A percentile compares a stretch with the other conserved stretches of the same genome.
Conservation (phyloP, 352 stramenopile genomes). For the Globisporangium camurandrum region DNA sequence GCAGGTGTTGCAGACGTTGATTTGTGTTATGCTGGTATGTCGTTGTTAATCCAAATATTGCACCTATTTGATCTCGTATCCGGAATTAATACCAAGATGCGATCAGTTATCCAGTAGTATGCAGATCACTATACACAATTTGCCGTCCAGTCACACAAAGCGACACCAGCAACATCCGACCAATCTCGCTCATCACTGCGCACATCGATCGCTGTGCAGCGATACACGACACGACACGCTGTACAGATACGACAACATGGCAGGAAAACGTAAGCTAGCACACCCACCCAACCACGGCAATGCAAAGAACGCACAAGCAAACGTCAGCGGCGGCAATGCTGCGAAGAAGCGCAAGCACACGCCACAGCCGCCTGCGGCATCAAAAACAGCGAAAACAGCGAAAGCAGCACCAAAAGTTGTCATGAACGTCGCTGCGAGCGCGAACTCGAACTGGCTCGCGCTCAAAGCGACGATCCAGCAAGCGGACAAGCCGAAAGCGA, state of each 20-base stretch:
- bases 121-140: too few relatives aligned
- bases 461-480: constrained; percentile 68
- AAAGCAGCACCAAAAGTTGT: neutral
- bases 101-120: too few relatives aligned
- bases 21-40: neutral
- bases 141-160: too few relatives aligned
- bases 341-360: constrained; percentile 20
- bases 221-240: too few relatives aligned
- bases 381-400: constrained; percentile 16
- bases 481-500: constrained; percentile 19
- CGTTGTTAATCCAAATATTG: neutral
- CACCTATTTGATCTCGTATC: too few relatives aligned
- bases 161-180: too few relatives aligned
- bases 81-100: too few relatives aligned
- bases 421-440: constrained; percentile 11
- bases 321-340: constrained; percentile 12
- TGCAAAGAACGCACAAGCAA: constrained; percentile 8
- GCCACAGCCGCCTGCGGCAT: constrained; percentile 16
- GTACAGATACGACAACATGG: constrained; percentile 7
- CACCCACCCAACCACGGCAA: constrained; percentile 1
- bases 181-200: too few relatives aligned
- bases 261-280: constrained; percentile 18
- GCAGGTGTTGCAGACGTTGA: neutral
- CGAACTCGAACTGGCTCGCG: constrained; percentile 69
- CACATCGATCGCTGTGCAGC: too few relatives aligned